Evolutionary conservation across 768 basidiomycete species (phyloP).

Genomic region (Antrodiella citrinella): DNA sequence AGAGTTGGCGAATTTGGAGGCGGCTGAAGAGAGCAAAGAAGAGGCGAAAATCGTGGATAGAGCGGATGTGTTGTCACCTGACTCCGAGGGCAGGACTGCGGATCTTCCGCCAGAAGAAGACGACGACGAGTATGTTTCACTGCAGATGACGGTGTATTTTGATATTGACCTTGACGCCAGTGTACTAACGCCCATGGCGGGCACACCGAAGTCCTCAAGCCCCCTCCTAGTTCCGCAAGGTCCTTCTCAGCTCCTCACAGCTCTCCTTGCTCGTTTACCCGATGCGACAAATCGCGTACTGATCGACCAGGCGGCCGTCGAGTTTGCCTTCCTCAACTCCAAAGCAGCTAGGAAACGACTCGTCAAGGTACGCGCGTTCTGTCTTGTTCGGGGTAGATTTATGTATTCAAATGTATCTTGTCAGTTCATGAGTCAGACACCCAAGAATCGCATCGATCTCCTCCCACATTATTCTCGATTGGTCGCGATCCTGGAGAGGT

Average conservation of each 20-base stretch:
- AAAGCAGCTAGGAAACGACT: conserved; percentile 92
- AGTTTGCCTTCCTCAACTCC: conserved; percentile 94
- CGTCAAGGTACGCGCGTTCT: conserved; percentile 50
- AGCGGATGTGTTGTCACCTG: not conserved
- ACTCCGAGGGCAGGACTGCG: conserved; percentile 19
- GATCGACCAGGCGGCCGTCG: conserved; percentile 90
- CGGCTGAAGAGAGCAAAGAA: conserved; percentile 24
- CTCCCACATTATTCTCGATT: conserved; percentile 90
- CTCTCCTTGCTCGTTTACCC: conserved; percentile 82
- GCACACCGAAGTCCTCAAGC: conserved; percentile 55
- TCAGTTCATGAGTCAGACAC: conserved; percentile 76
- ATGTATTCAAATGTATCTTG: too few species aligned
- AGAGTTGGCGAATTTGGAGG: conserved; percentile 59
- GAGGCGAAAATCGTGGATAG: conserved; percentile 11
- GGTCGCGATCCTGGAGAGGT: conserved; percentile 79
- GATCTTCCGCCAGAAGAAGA: conserved; percentile 27
- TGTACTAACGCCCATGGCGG: conserved; percentile 55
- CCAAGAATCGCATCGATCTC: conserved; percentile 83
- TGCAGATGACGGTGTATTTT: not conserved
- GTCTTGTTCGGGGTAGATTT: too few species aligned
- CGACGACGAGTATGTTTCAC: conserved; percentile 36
- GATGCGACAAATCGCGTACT: conserved; percentile 88
- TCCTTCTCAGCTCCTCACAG: conserved; percentile 87
- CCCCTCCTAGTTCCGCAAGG: conserved; percentile 79
- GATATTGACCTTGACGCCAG: conserved; percentile 17